These are phyloP conservation scores for Triticum dicoccoides DNA, from an alignment of 176 grass and related monocot species.

Conservation along the genomic window DNA sequence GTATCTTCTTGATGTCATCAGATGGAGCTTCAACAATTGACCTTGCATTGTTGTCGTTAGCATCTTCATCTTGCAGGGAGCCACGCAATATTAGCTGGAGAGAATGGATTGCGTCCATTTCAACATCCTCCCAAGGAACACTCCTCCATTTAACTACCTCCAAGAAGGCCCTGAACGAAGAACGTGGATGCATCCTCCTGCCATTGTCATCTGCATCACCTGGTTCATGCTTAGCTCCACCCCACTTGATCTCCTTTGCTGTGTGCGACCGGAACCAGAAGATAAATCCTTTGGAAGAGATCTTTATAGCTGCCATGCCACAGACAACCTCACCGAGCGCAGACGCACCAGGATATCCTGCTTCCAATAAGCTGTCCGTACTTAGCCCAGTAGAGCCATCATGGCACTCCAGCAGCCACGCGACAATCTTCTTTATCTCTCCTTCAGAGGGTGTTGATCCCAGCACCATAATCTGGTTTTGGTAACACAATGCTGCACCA, in stretches of 20 bases:
- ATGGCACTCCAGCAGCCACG: constrained; percentile 77
- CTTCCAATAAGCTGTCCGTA: constrained; percentile 88
- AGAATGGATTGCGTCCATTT: constrained; percentile 99
- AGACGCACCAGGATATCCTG: constrained; percentile 70
- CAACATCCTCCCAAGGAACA: constrained; percentile 96
- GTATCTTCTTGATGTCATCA: constrained; percentile 73
- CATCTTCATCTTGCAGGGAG: constrained; percentile 70
- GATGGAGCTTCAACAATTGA: constrained; percentile 64
- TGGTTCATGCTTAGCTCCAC: constrained; percentile 83
- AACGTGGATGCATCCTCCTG: constrained; percentile 81
- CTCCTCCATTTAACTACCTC: constrained; percentile 96
- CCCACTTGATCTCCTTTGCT: constrained; percentile 95
- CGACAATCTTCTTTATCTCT: constrained; percentile 72
- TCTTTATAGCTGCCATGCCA: constrained; percentile 93
- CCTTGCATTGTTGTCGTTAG: constrained; percentile 50
- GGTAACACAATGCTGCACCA: constrained; percentile 75
- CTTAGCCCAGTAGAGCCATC: constrained; percentile 86
- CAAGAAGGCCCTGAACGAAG: constrained; percentile 95
- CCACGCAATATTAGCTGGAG: constrained; percentile 89
- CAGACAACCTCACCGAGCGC: constrained; percentile 74
- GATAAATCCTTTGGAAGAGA: constrained; percentile 84
- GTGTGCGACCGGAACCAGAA: constrained; percentile 92
- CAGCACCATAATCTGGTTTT: constrained; percentile 75
- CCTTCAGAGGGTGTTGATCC: constrained; percentile 54
- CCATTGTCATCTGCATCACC: constrained; percentile 55